Percentiles rank a stretch among this genome's conserved stretches.
These are phyloP conservation scores for Solanum pennellii DNA, from an alignment of 257 asterid species.

Conservation along the genomic window DNA sequence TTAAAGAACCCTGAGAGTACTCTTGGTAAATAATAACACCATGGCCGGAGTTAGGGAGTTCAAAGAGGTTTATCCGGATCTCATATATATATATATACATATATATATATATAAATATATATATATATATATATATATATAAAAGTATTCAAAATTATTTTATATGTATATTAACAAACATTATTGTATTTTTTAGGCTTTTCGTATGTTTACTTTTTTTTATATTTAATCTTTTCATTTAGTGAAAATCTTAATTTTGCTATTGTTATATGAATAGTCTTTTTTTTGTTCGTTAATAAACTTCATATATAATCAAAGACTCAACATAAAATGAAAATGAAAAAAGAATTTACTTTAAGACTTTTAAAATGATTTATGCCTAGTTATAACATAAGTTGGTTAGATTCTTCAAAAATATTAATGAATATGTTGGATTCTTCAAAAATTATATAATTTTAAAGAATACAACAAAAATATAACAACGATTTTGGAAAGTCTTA, in stretches of 20 bases:
- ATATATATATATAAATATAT: too few species aligned
- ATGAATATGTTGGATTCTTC: accelerated
- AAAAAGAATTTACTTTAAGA: neutral
- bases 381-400: neutral
- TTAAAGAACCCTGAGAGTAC: too few species aligned
- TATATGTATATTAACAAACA: neutral
- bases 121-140: too few species aligned
- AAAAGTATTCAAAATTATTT: too few species aligned
- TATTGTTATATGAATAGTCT: neutral
- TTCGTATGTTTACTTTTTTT: neutral
- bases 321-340: neutral
- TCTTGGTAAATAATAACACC: too few species aligned
- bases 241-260: neutral
- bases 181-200: neutral
- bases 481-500: too few species aligned
- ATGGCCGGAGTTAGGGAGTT: too few species aligned
- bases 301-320: neutral
- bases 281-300: neutral
- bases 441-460: too few species aligned
- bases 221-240: neutral
- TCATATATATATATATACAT: too few species aligned
- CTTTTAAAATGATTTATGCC: neutral
- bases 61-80: too few species aligned
- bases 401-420: too few species aligned
- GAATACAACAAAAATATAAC: too few species aligned